Conservation (phyloP, 345 rosid species). For the Populus alba region DNA sequence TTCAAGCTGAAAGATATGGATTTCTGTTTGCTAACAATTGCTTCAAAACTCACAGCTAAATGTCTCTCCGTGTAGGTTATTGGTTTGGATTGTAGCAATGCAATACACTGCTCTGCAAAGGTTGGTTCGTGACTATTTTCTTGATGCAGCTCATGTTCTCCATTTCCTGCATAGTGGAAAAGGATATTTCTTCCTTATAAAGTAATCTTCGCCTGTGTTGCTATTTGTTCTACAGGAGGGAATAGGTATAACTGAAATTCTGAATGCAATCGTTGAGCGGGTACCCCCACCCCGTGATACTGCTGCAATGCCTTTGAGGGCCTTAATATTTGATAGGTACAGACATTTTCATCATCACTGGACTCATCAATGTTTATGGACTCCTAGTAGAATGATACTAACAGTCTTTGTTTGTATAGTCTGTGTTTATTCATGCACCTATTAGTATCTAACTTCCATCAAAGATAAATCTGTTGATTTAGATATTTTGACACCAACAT, state of each 20-base stretch:
- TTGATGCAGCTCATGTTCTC: not conserved
- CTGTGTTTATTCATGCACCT: not conserved
- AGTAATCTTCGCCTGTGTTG: slow-evolving; percentile 1
- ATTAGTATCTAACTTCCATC: not conserved
- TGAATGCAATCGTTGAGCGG: slow-evolving; percentile 73
- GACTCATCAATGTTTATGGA: not conserved
- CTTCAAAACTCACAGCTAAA: not conserved
- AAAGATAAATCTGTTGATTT: not conserved
- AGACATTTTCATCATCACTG: not conserved
- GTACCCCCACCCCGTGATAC: slow-evolving; percentile 75
- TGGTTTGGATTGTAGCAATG: slow-evolving; percentile 92
- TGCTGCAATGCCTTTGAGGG: slow-evolving; percentile 62
- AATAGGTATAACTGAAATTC: slow-evolving; percentile 81
- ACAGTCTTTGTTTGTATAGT: not conserved
- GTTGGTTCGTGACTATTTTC: slow-evolving; percentile 38
- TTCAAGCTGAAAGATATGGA: slow-evolving; percentile 16
- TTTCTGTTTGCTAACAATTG: not conserved
- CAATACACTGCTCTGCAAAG: slow-evolving; percentile 97
- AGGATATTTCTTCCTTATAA: slow-evolving; percentile 2
- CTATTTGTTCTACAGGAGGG: slow-evolving; percentile 60
- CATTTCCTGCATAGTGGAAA: not conserved
- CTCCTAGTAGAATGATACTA: not conserved
- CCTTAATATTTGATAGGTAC: slow-evolving; percentile 95
- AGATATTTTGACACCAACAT: not conserved
- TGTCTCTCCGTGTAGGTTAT: slow-evolving; percentile 51